These are phyloP conservation scores for Anaeramoeba ignava DNA, from an alignment of 78 protist genomes.

Conservation along the genomic window DNA sequence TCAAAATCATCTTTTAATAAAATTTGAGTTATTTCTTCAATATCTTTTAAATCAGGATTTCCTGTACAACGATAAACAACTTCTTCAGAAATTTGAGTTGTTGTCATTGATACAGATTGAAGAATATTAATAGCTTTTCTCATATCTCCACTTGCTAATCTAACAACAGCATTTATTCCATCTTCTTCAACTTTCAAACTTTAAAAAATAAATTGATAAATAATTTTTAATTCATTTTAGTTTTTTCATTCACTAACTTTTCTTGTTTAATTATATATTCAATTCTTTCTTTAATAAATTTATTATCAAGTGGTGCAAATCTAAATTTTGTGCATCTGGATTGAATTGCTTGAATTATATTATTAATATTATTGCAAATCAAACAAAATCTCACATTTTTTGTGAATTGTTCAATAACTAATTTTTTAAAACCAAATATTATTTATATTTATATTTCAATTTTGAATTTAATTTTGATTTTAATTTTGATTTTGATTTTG, in stretches of 20 bases:
- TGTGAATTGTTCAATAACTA: slow-evolving; percentile 64
- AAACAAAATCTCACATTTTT: slow-evolving; percentile 83
- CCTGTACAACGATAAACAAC: slow-evolving; percentile 13
- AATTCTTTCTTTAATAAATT: slow-evolving; percentile 35
- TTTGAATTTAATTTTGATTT: too few species aligned
- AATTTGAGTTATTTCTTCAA: neutral
- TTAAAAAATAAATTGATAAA: too few species aligned
- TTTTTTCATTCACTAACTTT: too few species aligned
- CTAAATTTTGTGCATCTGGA: slow-evolving; percentile 91
- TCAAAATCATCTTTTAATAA: neutral
- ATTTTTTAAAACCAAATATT: too few species aligned
- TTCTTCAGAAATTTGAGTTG: neutral
- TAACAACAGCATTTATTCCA: neutral
- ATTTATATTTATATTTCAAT: too few species aligned
- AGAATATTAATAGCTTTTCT: slow-evolving; percentile 10
- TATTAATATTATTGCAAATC: slow-evolving; percentile 85
- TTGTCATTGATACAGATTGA: neutral
- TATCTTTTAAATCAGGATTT: neutral
- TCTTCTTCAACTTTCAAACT: neutral
- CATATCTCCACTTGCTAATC: slow-evolving; percentile 14
- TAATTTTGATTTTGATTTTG: too few species aligned
- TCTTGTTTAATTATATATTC: slow-evolving; percentile 47
- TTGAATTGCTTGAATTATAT: slow-evolving; percentile 88
- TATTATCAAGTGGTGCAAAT: slow-evolving; percentile 64
- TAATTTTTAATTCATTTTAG: too few species aligned